Evolutionary conservation across 2,329 filamentous ascomycete species (phyloP).

Genomic region (Fusarium albosuccineum): DNA sequence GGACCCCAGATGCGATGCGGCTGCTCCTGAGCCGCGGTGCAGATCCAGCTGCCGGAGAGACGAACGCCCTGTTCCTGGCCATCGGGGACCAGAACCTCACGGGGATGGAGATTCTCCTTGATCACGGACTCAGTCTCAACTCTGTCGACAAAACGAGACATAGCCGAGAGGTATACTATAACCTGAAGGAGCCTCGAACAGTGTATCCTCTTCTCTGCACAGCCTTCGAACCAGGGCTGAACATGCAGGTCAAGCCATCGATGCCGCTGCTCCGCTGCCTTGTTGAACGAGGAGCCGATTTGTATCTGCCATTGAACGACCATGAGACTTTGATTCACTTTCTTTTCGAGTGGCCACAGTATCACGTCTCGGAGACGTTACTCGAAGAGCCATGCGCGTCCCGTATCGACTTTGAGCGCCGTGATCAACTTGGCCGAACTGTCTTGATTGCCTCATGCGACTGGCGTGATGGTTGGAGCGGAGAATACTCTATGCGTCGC

Average conservation of each 20-base stretch:
- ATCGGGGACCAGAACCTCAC: constrained; percentile 21
- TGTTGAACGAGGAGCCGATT: constrained; percentile 22
- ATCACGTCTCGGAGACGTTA: constrained; percentile 1
- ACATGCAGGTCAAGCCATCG: not conserved
- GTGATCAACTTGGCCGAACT: constrained; percentile 32
- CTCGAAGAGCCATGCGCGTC: constrained; percentile 33
- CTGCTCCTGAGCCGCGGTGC: constrained; percentile 29
- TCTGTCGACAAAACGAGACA: constrained; percentile 8
- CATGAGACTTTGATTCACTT: constrained; percentile 35
- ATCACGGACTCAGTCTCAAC: constrained; percentile 25
- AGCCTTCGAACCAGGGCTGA: not conserved
- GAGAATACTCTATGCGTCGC: not conserved
- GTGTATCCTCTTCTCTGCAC: constrained; percentile 28
- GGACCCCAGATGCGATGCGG: constrained; percentile 5
- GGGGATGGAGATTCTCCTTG: constrained; percentile 26
- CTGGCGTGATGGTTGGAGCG: constrained; percentile 1
- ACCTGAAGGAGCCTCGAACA: not conserved
- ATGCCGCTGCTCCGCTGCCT: constrained; percentile 18
- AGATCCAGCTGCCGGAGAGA: not conserved
- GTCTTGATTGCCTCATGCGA: constrained; percentile 39
- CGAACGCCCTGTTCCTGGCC: constrained; percentile 29
- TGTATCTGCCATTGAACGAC: constrained; percentile 37
- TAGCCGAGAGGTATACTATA: not conserved
- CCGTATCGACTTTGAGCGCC: constrained; percentile 34
- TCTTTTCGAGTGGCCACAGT: constrained; percentile 24